These are phyloP conservation scores for Geosmithia flava DNA, from an alignment of 2,329 filamentous ascomycete genomes.

Conservation along the genomic window DNA sequence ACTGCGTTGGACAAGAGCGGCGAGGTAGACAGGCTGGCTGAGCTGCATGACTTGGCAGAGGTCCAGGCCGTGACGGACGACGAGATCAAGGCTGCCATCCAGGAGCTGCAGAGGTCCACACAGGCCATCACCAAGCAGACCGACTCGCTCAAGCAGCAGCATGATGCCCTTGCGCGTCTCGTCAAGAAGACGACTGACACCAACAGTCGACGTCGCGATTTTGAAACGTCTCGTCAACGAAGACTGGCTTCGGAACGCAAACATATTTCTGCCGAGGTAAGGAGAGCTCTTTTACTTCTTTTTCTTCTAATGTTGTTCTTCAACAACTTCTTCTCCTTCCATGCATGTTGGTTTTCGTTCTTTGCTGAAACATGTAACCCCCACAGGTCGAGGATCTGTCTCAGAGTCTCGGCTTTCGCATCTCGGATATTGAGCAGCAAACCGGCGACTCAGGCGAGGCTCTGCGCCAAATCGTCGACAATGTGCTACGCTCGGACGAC, in stretches of 20 bases:
- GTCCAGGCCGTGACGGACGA: conserved; percentile 42
- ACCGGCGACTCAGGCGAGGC: conserved; percentile 27
- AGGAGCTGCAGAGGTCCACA: conserved; percentile 52
- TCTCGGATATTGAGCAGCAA: conserved; percentile 39
- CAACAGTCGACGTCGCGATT: conserved; percentile 13
- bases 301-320: neutral
- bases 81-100: conserved; percentile 48
- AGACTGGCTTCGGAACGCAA: conserved; percentile 23
- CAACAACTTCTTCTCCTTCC: neutral
- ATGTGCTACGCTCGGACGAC: conserved; percentile 48
- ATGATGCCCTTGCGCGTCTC: conserved; percentile 42
- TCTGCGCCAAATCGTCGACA: conserved; percentile 35
- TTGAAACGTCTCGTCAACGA: conserved; percentile 14
- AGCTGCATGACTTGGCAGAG: conserved; percentile 29
- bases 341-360: neutral
- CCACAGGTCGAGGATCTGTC: conserved; percentile 34
- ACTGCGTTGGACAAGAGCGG: conserved; percentile 33
- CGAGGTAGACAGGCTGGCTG: conserved; percentile 30
- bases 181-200: conserved; percentile 25
- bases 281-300: conserved; percentile 1
- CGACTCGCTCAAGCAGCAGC: conserved; percentile 47
- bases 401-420: conserved; percentile 30
- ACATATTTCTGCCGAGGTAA: conserved; percentile 29
- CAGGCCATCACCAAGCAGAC: conserved; percentile 52
- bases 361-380: neutral